Percentiles rank a stretch among this genome's conserved stretches.
Conservation (phyloP, 2,329 filamentous ascomycete species). For the Diaporthe vexans region DNA sequence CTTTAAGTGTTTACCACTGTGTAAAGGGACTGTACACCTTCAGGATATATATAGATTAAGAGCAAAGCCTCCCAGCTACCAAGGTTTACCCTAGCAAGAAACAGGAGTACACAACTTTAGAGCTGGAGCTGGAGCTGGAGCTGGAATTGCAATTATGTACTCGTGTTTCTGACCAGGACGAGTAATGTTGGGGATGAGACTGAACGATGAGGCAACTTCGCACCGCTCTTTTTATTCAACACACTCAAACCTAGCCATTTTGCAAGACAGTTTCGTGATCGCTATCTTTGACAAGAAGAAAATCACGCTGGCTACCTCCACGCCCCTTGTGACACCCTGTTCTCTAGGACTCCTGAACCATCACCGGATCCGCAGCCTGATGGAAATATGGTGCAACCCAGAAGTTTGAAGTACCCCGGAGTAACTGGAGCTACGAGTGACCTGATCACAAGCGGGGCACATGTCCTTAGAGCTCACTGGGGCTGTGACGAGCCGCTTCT, state of each 20-base stretch:
- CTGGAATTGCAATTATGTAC: too few species aligned
- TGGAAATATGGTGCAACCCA: too few species aligned
- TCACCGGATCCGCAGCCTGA: background rate
- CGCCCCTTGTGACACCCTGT: background rate
- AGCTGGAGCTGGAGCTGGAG: too few species aligned
- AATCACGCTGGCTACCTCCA: background rate
- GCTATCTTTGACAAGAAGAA: background rate
- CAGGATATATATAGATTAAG: too few species aligned
- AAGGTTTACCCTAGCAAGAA: background rate
- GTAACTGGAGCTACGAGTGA: background rate
- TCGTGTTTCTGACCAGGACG: too few species aligned
- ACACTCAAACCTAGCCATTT: background rate
- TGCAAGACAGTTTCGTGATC: background rate
- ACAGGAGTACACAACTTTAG: too few species aligned
- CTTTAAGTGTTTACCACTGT: too few species aligned
- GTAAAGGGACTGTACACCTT: too few species aligned
- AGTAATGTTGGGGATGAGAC: too few species aligned
- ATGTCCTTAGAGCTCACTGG: background rate
- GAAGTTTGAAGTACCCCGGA: too few species aligned
- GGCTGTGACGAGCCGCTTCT: background rate
- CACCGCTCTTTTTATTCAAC: background rate
- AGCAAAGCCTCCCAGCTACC: too few species aligned
- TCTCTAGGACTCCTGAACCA: background rate
- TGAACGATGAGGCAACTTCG: background rate
- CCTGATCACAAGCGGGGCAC: background rate